Evolutionary conservation across 805 yeast species (phyloP), one percentile per base, ranked within the genome.

Genomic region (Teunomyces gatunensis): DNA sequence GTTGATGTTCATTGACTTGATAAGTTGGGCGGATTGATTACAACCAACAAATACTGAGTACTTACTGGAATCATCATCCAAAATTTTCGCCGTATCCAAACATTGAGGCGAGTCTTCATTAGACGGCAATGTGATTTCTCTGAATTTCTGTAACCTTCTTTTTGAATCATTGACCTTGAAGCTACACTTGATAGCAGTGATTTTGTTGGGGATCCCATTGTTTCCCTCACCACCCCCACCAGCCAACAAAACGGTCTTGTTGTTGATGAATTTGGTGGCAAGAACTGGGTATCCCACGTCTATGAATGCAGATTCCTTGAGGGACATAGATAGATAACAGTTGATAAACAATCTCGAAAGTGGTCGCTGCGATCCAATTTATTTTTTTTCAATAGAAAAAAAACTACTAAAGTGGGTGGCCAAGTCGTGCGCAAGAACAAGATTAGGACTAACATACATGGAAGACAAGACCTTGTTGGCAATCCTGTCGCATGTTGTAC

Each of bases 211-310:
- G 47, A 89, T 83, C 27, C 96, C 97, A 58, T 89, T 85, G 59
- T 83, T 84, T 7, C 96, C 96, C 63, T 89, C 96, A 21, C 97
- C 98, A 27, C 97, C 97, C 39, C 99, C 99, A 36, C 99, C 99
- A 2, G 89, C 83, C 25, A 85, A 85, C 42, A 90, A 64, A 23
- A 91, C 63, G 1, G 83, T 78, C 50, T 73, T 68, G 52, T 83
- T 77, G 54, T 79, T 74, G 39, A 84, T 71, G 61, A 89, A 90
- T 50, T 80, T 79, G 45, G 92, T 84, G 2, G 89, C 92, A 56
- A 85, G 87, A 10, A 90, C 75, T 1, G 99, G 98, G 57, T 84
- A 87, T 2, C 88, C 92, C 13, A 71, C 62, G 49, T 69, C 70
- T 30, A 73, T 58, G 20, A 64, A 56, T 6, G 74, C 73, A 25